These are phyloP conservation scores for Trichomonascaceae sp. DNA, from an alignment of 1,139 yeast genomes.

Conservation along the genomic window DNA sequence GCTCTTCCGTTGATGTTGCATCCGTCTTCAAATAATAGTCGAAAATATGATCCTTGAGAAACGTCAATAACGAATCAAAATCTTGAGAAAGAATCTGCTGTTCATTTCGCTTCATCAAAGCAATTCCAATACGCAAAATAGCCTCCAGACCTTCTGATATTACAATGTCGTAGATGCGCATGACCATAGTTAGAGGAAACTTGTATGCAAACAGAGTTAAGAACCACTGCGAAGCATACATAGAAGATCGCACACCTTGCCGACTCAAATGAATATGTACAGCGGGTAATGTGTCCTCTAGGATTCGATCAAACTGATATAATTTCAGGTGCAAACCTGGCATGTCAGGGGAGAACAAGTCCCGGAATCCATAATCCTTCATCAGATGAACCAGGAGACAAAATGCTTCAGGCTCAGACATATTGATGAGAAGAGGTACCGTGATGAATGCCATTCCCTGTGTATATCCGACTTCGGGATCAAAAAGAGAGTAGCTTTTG, in stretches of 20 bases:
- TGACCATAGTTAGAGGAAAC: slow-evolving; percentile 78
- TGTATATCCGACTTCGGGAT: slow-evolving; percentile 92
- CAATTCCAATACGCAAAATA: slow-evolving; percentile 71
- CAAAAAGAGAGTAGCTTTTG: slow-evolving; percentile 78
- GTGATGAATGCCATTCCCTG: slow-evolving; percentile 95
- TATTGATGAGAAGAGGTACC: slow-evolving; percentile 75
- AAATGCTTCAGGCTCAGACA: slow-evolving; percentile 80
- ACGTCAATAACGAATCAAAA: slow-evolving; percentile 71
- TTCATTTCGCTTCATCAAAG: slow-evolving; percentile 66
- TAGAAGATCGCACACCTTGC: slow-evolving; percentile 81
- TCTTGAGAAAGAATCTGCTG: slow-evolving; percentile 50
- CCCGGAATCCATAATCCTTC: slow-evolving; percentile 76
- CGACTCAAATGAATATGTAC: slow-evolving; percentile 70
- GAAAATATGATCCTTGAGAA: slow-evolving; percentile 72
- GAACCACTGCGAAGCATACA: slow-evolving; percentile 98
- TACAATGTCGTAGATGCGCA: slow-evolving; percentile 76
- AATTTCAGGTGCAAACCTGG: slow-evolving; percentile 80
- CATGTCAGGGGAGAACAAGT: slow-evolving; percentile 81
- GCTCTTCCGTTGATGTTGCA: slow-evolving; percentile 16
- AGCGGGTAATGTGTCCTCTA: slow-evolving; percentile 64
- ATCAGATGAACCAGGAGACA: slow-evolving; percentile 73
- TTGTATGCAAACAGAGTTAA: slow-evolving; percentile 89
- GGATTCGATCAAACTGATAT: slow-evolving; percentile 80
- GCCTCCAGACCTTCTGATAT: slow-evolving; percentile 87
- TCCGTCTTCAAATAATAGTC: slow-evolving; percentile 50